Evolutionary conservation across 1,284 basidiomycete genomes (phyloP).

Genomic region (Sporisorium scitamineum): DNA sequence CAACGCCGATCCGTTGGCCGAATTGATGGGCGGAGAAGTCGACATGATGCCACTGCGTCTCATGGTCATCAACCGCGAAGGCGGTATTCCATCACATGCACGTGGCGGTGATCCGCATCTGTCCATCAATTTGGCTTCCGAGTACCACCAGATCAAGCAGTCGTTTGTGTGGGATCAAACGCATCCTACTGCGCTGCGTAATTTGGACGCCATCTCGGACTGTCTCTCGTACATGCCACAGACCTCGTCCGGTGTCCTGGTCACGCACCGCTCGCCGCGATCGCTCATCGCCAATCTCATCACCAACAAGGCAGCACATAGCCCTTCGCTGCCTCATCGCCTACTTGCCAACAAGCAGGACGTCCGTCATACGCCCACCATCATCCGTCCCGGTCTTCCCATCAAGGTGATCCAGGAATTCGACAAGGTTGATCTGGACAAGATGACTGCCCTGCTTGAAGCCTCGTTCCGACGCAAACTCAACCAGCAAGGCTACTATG

Average conservation of each 20-base stretch:
- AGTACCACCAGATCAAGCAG: constrained; percentile 85
- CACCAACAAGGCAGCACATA: constrained; percentile 97
- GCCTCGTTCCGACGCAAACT: constrained; percentile 84
- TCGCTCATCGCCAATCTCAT: constrained; percentile 96
- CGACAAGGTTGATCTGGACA: constrained; percentile 78
- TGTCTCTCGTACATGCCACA: constrained; percentile 94
- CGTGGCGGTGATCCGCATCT: constrained; percentile 94
- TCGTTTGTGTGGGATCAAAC: constrained; percentile 88
- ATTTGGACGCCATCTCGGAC: constrained; percentile 85
- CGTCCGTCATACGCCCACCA: constrained; percentile 89
- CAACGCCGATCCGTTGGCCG: constrained; percentile 22
- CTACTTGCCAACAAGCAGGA: constrained; percentile 86
- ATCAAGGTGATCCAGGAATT: constrained; percentile 81
- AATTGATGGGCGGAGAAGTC: constrained; percentile 54
- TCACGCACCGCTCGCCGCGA: constrained; percentile 94
- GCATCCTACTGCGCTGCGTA: constrained; percentile 87
- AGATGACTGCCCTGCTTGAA: constrained; percentile 85
- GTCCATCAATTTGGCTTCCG: constrained; percentile 91
- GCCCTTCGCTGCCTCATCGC: constrained; percentile 92
- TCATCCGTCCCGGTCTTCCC: constrained; percentile 87
- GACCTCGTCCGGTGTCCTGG: constrained; percentile 92
- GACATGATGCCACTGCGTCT: constrained; percentile 78
- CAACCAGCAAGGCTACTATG: constrained; percentile 81
- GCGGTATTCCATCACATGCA: constrained; percentile 97
- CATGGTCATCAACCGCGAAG: constrained; percentile 97